A percentile compares a stretch with the other conserved stretches of the same genome.
Evolutionary conservation across 768 basidiomycete species (phyloP).

Genomic region (Lactarius pseudohatsudake): DNA sequence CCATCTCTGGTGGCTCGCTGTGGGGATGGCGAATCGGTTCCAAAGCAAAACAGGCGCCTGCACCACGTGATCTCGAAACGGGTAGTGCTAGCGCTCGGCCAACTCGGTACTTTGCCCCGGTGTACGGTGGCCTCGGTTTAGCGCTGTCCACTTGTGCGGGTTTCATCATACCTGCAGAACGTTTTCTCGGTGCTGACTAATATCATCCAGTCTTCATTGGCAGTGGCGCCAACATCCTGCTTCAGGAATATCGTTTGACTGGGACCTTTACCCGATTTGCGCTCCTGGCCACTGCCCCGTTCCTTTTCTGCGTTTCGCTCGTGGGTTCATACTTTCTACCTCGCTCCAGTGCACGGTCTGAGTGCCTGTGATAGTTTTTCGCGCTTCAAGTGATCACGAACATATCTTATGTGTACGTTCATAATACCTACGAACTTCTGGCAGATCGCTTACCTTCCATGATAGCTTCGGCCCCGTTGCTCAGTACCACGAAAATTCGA

Average conservation of each 20-base stretch:
- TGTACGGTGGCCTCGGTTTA: constrained; percentile 69
- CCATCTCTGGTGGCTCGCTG: constrained; percentile 27
- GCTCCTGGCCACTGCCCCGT: constrained; percentile 62
- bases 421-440: constrained; percentile 5
- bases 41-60: constrained; percentile 33
- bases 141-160: constrained; percentile 64
- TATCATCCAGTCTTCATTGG: constrained; percentile 60
- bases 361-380: constrained; percentile 56
- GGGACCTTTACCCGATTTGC: constrained; percentile 60
- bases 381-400: constrained; percentile 66
- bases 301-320: constrained; percentile 73
- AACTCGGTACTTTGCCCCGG: constrained; percentile 63
- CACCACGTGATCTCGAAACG: constrained; percentile 50
- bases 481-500: constrained; percentile 82
- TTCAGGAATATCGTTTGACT: constrained; percentile 72
- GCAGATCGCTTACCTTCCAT: constrained; percentile 7
- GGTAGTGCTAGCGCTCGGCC: constrained; percentile 38
- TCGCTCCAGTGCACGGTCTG: constrained; percentile 3
- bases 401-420: constrained; percentile 59
- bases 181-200: not conserved
- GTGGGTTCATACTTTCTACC: constrained; percentile 41
- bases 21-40: constrained; percentile 34
- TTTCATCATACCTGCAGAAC: not conserved
- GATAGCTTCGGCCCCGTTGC: constrained; percentile 76
- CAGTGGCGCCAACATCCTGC: constrained; percentile 54